phyloP scores from a whole-genome alignment of 2,329 filamentous ascomycete species.

The Scedosporium boydii region DNA sequence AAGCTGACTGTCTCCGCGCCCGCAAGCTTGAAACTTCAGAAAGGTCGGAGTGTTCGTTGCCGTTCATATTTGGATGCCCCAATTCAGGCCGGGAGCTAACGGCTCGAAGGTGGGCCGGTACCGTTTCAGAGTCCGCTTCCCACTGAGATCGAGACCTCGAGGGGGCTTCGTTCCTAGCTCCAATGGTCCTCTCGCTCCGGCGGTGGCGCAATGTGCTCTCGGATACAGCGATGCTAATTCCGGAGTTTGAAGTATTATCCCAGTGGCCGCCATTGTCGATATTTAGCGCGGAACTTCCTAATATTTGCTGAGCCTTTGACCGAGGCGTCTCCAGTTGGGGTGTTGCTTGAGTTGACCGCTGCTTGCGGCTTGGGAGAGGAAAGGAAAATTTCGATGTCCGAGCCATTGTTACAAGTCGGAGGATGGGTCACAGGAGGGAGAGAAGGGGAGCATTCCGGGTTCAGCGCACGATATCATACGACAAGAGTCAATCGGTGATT shows the following conservation, averaged over 20 bases:
- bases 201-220: slow-evolving; percentile 29
- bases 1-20: slow-evolving; percentile 40
- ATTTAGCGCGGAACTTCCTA: slow-evolving; percentile 36
- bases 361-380: slow-evolving; percentile 34
- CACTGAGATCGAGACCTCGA: slow-evolving; percentile 19
- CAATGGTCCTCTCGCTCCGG: slow-evolving; percentile 13
- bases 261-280: slow-evolving; percentile 27
- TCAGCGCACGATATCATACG: not conserved
- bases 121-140: slow-evolving; percentile 38
- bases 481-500: no score
- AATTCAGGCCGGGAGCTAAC: slow-evolving; percentile 12
- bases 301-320: slow-evolving; percentile 42
- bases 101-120: slow-evolving; percentile 23
- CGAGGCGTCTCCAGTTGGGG: slow-evolving; percentile 21
- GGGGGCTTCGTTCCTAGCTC: slow-evolving; percentile 8
- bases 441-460: not conserved
- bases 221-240: slow-evolving; percentile 33
- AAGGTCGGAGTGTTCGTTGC: slow-evolving; percentile 13
- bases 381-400: slow-evolving; percentile 37
- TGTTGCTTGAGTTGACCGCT: slow-evolving; percentile 20
- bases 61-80: slow-evolving; percentile 8
- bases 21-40: slow-evolving; percentile 33
- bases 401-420: slow-evolving; percentile 20
- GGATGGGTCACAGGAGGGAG: not conserved
- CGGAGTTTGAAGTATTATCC: slow-evolving; percentile 32